phyloP scores from a whole-genome alignment of 176 grass and related monocot species.

The Musa beccarii region DNA sequence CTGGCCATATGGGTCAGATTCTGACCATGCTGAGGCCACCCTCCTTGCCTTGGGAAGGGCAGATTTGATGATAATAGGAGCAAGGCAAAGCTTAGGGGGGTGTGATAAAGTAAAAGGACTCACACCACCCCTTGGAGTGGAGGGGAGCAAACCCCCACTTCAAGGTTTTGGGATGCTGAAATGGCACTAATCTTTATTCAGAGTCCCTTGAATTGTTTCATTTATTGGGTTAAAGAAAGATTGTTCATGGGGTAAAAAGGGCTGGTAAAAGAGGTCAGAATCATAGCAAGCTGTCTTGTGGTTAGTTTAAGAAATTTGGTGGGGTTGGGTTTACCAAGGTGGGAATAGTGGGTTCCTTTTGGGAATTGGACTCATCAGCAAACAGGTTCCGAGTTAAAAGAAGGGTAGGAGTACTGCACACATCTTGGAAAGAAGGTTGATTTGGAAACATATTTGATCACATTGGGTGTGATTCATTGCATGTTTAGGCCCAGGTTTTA shows the following conservation, averaged over 20 bases:
- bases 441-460: too few relatives aligned
- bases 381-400: too few relatives aligned
- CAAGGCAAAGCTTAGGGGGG: conserved; percentile 1
- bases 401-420: too few relatives aligned
- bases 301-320: neutral
- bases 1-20: neutral
- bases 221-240: neutral
- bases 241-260: neutral
- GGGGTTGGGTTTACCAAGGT: neutral
- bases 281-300: neutral
- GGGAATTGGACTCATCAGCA: neutral
- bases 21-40: neutral
- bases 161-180: neutral
- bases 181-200: neutral
- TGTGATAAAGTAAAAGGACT: conserved; percentile 1
- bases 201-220: neutral
- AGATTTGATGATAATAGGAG: conserved; percentile 11
- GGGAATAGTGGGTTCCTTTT: conserved; percentile 1
- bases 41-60: neutral
- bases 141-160: neutral
- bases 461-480: too few relatives aligned
- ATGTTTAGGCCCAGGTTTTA: too few relatives aligned
- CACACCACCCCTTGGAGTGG: neutral
- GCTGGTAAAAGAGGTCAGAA: neutral
- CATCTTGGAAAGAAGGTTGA: too few relatives aligned